Evolutionary conservation across 2,329 filamentous ascomycete genomes (phyloP), one percentile per base, ranked within the genome.

Genomic region (Ilyonectria mors-panacis): DNA sequence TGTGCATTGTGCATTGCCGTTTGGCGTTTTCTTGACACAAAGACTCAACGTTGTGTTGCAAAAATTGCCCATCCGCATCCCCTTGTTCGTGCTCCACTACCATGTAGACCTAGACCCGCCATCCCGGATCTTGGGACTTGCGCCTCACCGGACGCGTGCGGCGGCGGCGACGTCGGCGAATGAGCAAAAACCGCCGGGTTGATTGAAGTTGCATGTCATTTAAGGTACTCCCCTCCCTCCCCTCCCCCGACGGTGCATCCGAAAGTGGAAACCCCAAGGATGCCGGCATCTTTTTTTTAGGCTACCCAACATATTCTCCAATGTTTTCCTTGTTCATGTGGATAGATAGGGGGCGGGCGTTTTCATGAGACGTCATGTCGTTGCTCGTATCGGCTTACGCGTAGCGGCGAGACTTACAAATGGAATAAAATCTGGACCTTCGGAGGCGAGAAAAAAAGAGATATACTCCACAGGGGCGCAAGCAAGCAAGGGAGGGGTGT

Each of bases 341-440:
- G 59, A 30, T 10, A n/a, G 26, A 42, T 9, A 66, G 59, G 39
- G 53, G 50, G 59, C 26, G 19, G 61, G 51, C 12, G n/a, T 45
- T 15, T 39, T 28, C 45, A 42, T 51, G 28, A 15, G 21, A 54
- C 57, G 54, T 19, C 47, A 60, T 64, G 21, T 28, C 35, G 17
- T 53, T 44, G 42, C 72, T 75, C 70, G 73, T 72, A 68, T 70
- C 69, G 65, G 73, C 63, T 75, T 70, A 74, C 72, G 72, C 67
- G 72, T 75, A 51, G 57, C 30, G 39, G 23, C 37, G 47, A 33
- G 23, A 50, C 54, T 33, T 51, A 44, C 30, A 50, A 17, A 42
- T 8, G 17, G n/a, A n/a, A 30, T n/a, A 17, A 55, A 21, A 23
- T 39, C 12, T 44, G 13, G 42, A 17, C 42, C 21, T 42, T 33